Conservation (phyloP, 2,329 filamentous ascomycete genomes). For the Penicillium rolfsii region DNA sequence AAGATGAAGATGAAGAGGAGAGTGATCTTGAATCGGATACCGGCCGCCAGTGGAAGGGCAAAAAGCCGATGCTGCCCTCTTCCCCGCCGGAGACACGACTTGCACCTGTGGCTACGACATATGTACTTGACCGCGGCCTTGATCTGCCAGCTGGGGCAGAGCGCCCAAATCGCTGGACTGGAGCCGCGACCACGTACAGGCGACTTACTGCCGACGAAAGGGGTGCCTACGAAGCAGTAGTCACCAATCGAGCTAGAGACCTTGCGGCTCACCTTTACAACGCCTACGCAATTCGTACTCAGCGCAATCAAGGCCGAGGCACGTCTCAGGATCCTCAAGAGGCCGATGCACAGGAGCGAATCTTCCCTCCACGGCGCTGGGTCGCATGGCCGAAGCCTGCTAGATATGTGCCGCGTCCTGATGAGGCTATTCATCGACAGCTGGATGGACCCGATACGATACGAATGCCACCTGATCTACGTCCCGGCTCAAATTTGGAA, state of each 20-base stretch:
- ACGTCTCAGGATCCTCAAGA: conserved; percentile 14
- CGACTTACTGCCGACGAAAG: conserved; percentile 91
- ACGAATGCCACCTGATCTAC: conserved; percentile 47
- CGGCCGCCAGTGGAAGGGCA: not conserved
- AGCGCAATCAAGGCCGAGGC: conserved; percentile 33
- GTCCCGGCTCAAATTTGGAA: conserved; percentile 66
- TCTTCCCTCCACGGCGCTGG: conserved; percentile 64
- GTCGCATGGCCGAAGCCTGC: conserved; percentile 80
- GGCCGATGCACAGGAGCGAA: conserved; percentile 28
- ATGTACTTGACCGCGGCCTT: conserved; percentile 27
- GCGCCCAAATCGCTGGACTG: conserved; percentile 64
- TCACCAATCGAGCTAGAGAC: conserved; percentile 66
- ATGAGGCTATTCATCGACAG: conserved; percentile 55
- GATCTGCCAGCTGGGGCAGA: conserved; percentile 23
- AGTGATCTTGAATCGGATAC: not conserved
- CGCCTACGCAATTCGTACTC: conserved; percentile 67
- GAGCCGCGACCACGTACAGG: conserved; percentile 69
- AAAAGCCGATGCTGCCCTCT: not conserved
- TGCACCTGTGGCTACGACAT: conserved; percentile 8
- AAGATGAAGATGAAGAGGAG: conserved; percentile 11
- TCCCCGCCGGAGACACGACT: conserved; percentile 1
- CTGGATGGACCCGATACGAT: conserved; percentile 58
- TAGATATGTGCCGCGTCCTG: conserved; percentile 62
- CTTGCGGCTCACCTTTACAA: conserved; percentile 79
- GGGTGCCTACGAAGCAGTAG: conserved; percentile 64